phyloP scores from a whole-genome alignment of 2,329 filamentous ascomycete species.

The Pyrenochaeta sp. region DNA sequence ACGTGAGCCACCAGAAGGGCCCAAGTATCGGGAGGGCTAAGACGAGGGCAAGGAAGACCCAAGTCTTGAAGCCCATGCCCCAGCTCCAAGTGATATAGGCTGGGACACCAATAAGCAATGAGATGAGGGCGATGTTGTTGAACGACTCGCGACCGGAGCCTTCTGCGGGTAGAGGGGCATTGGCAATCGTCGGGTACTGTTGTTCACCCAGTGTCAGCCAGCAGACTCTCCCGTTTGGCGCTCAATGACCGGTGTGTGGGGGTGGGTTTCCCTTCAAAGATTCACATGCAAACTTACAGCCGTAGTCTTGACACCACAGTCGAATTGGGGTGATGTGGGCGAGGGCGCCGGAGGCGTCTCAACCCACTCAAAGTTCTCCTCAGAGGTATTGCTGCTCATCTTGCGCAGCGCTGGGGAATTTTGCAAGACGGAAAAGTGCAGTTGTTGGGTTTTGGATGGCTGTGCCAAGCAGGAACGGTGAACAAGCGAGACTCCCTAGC shows the following conservation, averaged over 20 bases:
- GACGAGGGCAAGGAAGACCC: slow-evolving; percentile 84
- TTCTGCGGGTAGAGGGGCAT: slow-evolving; percentile 92
- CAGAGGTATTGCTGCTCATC: slow-evolving; percentile 51
- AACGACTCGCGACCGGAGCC: slow-evolving; percentile 84
- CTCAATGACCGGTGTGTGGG: slow-evolving; percentile 48
- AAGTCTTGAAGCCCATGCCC: slow-evolving; percentile 85
- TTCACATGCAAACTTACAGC: slow-evolving; percentile 57
- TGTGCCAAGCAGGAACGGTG: slow-evolving; percentile 43
- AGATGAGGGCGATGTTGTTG: slow-evolving; percentile 80
- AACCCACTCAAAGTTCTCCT: slow-evolving; percentile 72
- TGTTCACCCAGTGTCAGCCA: slow-evolving; percentile 32
- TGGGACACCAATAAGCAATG: slow-evolving; percentile 74
- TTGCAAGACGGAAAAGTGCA: slow-evolving; percentile 33
- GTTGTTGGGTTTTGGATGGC: slow-evolving; percentile 33
- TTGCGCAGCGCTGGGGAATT: slow-evolving; percentile 44
- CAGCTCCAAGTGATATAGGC: slow-evolving; percentile 84
- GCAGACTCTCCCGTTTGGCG: slow-evolving; percentile 18
- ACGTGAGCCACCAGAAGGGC: slow-evolving; percentile 82
- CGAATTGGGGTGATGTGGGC: slow-evolving; percentile 59
- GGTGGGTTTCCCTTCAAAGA: slow-evolving; percentile 23
- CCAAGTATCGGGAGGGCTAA: slow-evolving; percentile 81
- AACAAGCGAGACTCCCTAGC: slow-evolving; percentile 29
- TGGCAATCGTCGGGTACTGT: slow-evolving; percentile 89
- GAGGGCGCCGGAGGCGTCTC: slow-evolving; percentile 67
- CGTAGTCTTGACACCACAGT: slow-evolving; percentile 70